Evolutionary conservation across 805 yeast genomes (phyloP), one percentile per base, ranked within the genome.

Genomic region (Metschnikowia reukaufii): DNA sequence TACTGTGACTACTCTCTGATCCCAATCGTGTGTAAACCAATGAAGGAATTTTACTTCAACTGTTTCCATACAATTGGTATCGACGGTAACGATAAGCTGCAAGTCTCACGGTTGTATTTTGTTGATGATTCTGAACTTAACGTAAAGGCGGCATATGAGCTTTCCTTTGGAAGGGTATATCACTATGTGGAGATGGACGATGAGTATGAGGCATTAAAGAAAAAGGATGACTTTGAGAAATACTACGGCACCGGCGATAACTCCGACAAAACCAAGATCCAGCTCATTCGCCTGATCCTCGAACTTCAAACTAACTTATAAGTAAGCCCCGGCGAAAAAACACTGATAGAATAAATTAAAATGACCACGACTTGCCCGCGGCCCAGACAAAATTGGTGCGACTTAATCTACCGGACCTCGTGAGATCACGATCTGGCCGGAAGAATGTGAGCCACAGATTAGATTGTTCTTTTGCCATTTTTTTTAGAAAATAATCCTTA

Each of bases 21-120:
- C 45, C 84, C 86, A 5, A 74, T 92, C 48, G 68, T 84, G 27
- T 94, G 98, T 69, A 92, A 92, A 68, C 99, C 99, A n/a, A 88
- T 87, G 82, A 68, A 73, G 16, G 73, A 68, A 44, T 82, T 84
- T 58, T 92, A 83, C 61, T 75, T 78, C 31, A 77, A 73, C 46
- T 87, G 86, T n/a, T 73, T 88, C 66, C 48, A 60, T 7, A 79
- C 83, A 39, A 84, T 96, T 25, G 84, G 85, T 19, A 79, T 80
- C 9, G 62, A 67, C 9, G 68, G 52, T 35, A 46, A 51, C 9
- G 63, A 65, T 42, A 29, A 44, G 4, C 72, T 47, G 66, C 76
- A 45, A 40, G 52, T 53, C 60, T 76, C 73, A 52, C 83, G 82
- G 13, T 85, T 84, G 65, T 54, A 61, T 40, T 94, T 88, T 60